These are phyloP conservation scores for Cladosporium sp. DNA, from an alignment of 2,329 filamentous ascomycete genomes.

Conservation along the genomic window DNA sequence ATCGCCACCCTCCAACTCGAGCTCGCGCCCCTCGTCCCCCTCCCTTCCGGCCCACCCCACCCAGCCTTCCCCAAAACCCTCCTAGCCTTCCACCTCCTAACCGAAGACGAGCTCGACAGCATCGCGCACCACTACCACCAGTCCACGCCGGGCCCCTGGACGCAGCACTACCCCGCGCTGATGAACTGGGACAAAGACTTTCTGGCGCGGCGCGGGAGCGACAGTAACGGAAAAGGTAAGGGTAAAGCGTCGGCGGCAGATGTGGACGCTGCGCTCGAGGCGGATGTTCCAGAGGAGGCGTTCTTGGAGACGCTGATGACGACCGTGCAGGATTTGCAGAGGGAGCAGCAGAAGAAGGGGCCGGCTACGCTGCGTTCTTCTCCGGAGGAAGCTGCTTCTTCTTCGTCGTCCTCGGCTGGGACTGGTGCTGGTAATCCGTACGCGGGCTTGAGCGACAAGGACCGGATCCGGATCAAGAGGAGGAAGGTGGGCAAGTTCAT, in stretches of 20 bases:
- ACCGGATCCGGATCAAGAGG: constrained; percentile 59
- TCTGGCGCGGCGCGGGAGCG: constrained; percentile 29
- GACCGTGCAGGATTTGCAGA: constrained; percentile 43
- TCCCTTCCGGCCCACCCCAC: constrained; percentile 62
- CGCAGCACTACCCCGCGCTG: constrained; percentile 66
- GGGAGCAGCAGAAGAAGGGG: background rate
- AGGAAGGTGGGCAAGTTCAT: constrained; percentile 74
- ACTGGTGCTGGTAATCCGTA: constrained; percentile 26
- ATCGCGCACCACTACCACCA: constrained; percentile 76
- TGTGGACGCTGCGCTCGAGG: constrained; percentile 14
- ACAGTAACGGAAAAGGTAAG: background rate
- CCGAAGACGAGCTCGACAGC: constrained; percentile 67
- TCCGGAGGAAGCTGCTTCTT: background rate
- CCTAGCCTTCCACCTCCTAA: constrained; percentile 73
- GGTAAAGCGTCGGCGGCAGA: constrained; percentile 7
- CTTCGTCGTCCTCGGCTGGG: background rate
- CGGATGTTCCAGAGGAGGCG: constrained; percentile 3
- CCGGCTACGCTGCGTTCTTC: background rate
- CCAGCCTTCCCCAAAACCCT: constrained; percentile 66
- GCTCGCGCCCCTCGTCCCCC: constrained; percentile 64
- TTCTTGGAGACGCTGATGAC: constrained; percentile 32
- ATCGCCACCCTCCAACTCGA: constrained; percentile 66
- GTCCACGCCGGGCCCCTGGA: constrained; percentile 58
- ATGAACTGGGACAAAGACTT: constrained; percentile 60
- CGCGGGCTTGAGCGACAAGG: constrained; percentile 39